Percentiles rank a stretch among this genome's conserved stretches.
Conservation (phyloP, 306 rosid genomes). For the Boehmeria nivea region DNA sequence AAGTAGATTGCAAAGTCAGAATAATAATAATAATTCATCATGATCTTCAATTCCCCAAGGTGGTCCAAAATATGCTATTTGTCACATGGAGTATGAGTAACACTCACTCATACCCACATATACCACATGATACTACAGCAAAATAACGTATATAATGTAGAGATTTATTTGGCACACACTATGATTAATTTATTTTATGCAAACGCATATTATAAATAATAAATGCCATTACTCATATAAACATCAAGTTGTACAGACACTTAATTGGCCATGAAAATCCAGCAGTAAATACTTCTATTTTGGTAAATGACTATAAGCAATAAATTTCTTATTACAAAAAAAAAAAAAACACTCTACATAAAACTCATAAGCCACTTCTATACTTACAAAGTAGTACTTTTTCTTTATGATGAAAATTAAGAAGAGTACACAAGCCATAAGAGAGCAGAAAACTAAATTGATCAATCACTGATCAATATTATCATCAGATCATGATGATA, state of each 20-base stretch:
- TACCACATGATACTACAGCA: slow-evolving; percentile 46
- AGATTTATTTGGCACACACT: no score
- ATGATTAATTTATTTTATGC: no score
- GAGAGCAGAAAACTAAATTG: no score
- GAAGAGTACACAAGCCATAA: no score
- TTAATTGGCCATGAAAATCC: not conserved
- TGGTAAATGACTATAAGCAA: no score
- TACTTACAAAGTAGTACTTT: no score
- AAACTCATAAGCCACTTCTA: no score
- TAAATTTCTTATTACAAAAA: not conserved
- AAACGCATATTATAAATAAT: not conserved
- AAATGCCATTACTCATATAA: not conserved
- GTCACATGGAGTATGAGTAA: slow-evolving; percentile 50
- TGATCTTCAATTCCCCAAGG: slow-evolving; percentile 2
- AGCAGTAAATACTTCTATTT: not conserved
- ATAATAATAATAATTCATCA: not conserved
- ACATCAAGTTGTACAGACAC: not conserved
- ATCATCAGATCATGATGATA: no score
- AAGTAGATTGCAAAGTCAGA: not conserved
- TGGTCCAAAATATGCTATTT: slow-evolving; percentile 22
- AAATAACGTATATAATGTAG: slow-evolving; percentile 9
- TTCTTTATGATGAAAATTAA: no score
- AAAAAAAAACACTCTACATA: not conserved
- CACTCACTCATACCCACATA: slow-evolving; percentile 28
- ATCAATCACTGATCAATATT: no score